Evolutionary conservation across 768 basidiomycete genomes (phyloP).

Genomic region (Leucocoprinus birnbaumii): DNA sequence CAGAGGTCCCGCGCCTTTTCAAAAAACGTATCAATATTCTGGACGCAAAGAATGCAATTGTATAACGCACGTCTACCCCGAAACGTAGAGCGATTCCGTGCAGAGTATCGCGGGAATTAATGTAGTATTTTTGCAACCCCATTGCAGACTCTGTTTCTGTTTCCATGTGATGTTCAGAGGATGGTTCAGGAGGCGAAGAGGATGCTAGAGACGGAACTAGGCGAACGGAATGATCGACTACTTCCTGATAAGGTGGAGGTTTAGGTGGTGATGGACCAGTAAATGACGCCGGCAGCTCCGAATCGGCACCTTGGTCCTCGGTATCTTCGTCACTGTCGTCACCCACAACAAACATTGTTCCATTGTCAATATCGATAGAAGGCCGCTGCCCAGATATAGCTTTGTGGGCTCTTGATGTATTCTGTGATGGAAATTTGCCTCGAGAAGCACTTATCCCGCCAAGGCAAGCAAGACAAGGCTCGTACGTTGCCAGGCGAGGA

Average conservation of each 20-base stretch:
- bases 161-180: neutral
- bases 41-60: neutral
- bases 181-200: neutral
- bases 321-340: conserved; percentile 56
- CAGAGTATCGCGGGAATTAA: conserved; percentile 57
- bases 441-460: conserved; percentile 47
- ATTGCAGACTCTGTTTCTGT: neutral
- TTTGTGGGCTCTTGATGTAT: neutral
- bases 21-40: conserved; percentile 6
- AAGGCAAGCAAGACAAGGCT: conserved; percentile 72
- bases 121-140: conserved; percentile 42
- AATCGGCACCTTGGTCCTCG: conserved; percentile 20
- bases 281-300: neutral
- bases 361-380: conserved; percentile 42
- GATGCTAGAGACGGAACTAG: neutral
- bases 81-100: conserved; percentile 62
- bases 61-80: conserved; percentile 47
- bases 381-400: conserved; percentile 14
- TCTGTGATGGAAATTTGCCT: conserved; percentile 3
- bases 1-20: conserved; percentile 58
- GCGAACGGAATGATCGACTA: neutral
- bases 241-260: conserved; percentile 10
- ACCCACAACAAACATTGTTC: conserved; percentile 63
- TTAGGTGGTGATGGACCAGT: neutral
- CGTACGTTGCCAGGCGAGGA: conserved; percentile 61